Conservation (phyloP, 208 protist genomes). For the Wallacemonas sp. region DNA sequence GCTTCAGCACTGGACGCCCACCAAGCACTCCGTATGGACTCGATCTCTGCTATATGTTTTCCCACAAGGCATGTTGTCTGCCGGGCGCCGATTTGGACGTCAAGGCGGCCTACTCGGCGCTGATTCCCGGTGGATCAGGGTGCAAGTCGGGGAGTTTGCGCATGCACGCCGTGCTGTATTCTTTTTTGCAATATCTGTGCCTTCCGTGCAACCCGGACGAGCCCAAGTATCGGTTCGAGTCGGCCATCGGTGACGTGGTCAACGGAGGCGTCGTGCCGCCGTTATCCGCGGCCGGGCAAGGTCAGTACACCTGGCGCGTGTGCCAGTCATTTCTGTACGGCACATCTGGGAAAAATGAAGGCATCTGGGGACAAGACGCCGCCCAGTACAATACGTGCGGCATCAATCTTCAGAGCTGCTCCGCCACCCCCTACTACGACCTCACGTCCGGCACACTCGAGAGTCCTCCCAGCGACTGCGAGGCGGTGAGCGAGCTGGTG, state of each 20-base stretch:
- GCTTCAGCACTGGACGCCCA: conserved; percentile 20
- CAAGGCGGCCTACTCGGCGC: conserved; percentile 27
- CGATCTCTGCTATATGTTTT: conserved; percentile 52
- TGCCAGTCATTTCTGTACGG: conserved; percentile 62
- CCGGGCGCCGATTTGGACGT: conserved; percentile 41
- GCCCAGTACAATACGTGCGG: conserved; percentile 46
- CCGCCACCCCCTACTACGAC: conserved; percentile 39
- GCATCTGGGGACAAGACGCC: conserved; percentile 38
- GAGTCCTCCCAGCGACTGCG: conserved; percentile 1
- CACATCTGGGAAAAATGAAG: conserved; percentile 11
- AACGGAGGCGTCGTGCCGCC: conserved; percentile 48
- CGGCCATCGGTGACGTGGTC: conserved; percentile 37
- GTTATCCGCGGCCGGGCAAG: conserved; percentile 21
- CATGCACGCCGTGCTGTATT: conserved; percentile 46
- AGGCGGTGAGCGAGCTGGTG: conserved; percentile 23
- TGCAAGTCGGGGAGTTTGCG: conserved; percentile 35
- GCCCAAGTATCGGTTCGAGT: conserved; percentile 50
- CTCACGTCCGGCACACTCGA: conserved; percentile 19
- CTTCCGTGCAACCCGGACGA: conserved; percentile 50
- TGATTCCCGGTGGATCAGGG: conserved; percentile 39
- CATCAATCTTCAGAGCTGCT: conserved; percentile 35
- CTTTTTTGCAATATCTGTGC: conserved; percentile 44
- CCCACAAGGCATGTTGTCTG: conserved; percentile 41
- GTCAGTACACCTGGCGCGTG: conserved; percentile 54
- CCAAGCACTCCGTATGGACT: conserved; percentile 31